A percentile compares a stretch with the other conserved stretches of the same genome.
Evolutionary conservation across 495 filamentous ascomycete genomes (phyloP).

Genomic region (Pseudotulostoma volvatum): DNA sequence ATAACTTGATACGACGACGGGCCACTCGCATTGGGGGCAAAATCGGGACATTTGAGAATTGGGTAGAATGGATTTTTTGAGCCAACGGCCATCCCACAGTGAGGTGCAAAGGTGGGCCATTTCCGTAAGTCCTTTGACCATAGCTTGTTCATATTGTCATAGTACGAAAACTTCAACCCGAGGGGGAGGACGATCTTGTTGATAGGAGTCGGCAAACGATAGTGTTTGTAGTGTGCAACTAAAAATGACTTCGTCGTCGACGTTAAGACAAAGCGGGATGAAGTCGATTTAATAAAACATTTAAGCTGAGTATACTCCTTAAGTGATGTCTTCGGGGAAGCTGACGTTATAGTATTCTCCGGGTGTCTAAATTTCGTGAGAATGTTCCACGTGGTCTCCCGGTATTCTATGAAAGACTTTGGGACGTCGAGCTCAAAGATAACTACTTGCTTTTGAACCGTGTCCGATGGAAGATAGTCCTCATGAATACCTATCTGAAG

Average conservation of each 20-base stretch:
- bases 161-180: conserved; percentile 11
- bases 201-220: conserved; percentile 10
- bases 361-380: too few species aligned
- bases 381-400: conserved; percentile 31
- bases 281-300: too few species aligned
- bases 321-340: too few species aligned
- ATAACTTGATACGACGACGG: conserved; percentile 25
- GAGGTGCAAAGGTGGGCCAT: conserved; percentile 20
- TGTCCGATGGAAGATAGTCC: conserved; percentile 38
- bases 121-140: conserved; percentile 18
- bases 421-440: conserved; percentile 44
- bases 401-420: conserved; percentile 29
- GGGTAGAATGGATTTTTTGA: conserved; percentile 8
- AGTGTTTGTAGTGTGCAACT: conserved; percentile 22
- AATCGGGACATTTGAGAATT: conserved; percentile 7
- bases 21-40: conserved; percentile 7
- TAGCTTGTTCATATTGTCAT: conserved; percentile 6
- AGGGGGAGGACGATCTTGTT: conserved; percentile 9
- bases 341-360: too few species aligned
- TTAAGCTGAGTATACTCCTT: too few species aligned
- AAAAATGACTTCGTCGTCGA: conserved; percentile 30
- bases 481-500: conserved; percentile 38
- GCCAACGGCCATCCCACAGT: conserved; percentile 19
- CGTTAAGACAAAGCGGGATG: too few species aligned
- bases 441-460: conserved; percentile 18